A percentile compares a stretch with the other conserved stretches of the same genome.
phyloP scores from a whole-genome alignment of 129 eudicot species.

The Chrysanthemum lavandulifolium region DNA sequence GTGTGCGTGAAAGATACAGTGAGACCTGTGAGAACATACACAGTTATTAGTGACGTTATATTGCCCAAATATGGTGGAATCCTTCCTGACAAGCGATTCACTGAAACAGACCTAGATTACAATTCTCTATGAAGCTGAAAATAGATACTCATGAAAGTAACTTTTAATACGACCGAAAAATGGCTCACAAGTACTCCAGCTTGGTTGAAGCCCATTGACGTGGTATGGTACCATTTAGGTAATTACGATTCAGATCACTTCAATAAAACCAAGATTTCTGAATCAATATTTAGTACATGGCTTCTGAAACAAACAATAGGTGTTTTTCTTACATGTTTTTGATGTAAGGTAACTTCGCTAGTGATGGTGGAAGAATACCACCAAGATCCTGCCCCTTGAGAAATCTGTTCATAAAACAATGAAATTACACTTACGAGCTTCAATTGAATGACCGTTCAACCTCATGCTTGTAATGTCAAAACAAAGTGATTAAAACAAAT shows the following conservation, averaged over 20 bases:
- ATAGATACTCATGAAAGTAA: too few species aligned
- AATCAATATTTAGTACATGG: not conserved
- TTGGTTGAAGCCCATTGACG: constrained; percentile 60
- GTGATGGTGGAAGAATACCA: constrained; percentile 61
- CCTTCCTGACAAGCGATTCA: constrained; percentile 65
- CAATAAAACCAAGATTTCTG: constrained; percentile 6
- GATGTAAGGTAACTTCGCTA: constrained; percentile 49
- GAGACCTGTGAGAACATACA: constrained; percentile 38
- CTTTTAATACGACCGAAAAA: too few species aligned
- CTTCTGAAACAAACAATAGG: not conserved
- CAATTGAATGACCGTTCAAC: too few species aligned
- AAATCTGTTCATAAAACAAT: constrained; percentile 31
- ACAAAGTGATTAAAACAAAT: too few species aligned
- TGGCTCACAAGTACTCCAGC: constrained; percentile 25
- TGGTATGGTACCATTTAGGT: constrained; percentile 68
- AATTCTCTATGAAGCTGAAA: not conserved
- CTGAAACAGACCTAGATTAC: constrained; percentile 38
- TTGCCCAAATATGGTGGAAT: constrained; percentile 64
- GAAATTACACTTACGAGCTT: too few species aligned
- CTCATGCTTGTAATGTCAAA: too few species aligned
- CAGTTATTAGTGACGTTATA: constrained; percentile 46
- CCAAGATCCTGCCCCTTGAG: constrained; percentile 62
- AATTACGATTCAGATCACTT: constrained; percentile 52
- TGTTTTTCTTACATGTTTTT: constrained; percentile 35
- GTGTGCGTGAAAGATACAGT: constrained; percentile 12